These are phyloP conservation scores for Tothia fuscella DNA, from an alignment of 2,329 filamentous ascomycete species.

Conservation along the genomic window DNA sequence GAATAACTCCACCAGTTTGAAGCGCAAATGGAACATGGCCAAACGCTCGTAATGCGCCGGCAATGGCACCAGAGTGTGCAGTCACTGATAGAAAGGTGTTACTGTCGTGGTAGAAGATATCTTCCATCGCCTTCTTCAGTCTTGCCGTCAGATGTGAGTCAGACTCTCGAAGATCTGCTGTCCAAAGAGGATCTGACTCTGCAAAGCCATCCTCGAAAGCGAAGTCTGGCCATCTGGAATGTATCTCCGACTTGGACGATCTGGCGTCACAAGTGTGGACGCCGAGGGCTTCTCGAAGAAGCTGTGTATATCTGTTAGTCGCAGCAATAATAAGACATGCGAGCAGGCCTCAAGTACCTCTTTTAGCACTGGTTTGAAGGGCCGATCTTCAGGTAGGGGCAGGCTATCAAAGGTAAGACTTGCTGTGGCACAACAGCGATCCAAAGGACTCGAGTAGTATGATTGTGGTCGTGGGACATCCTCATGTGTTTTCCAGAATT, in stretches of 20 bases:
- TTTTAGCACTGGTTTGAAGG: constrained; percentile 50
- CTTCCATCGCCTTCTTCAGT: constrained; percentile 34
- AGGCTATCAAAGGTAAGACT: constrained; percentile 48
- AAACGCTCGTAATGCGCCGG: constrained; percentile 42
- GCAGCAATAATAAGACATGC: neutral
- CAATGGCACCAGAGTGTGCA: constrained; percentile 47
- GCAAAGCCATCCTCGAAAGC: constrained; percentile 49
- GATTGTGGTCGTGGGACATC: constrained; percentile 49
- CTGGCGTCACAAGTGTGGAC: constrained; percentile 59
- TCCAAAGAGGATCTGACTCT: constrained; percentile 46
- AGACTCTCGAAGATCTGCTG: constrained; percentile 36
- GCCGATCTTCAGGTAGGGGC: constrained; percentile 35
- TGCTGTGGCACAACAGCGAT: constrained; percentile 51
- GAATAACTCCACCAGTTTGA: constrained; percentile 56
- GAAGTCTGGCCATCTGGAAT: constrained; percentile 39
- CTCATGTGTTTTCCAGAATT: constrained; percentile 44
- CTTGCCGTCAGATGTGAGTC: constrained; percentile 39
- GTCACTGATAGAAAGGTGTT: constrained; percentile 42
- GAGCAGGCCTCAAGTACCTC: constrained; percentile 27
- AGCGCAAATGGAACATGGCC: constrained; percentile 51
- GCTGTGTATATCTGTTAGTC: constrained; percentile 12
- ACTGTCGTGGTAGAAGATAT: constrained; percentile 38
- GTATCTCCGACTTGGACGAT: constrained; percentile 42
- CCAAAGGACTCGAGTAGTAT: constrained; percentile 54
- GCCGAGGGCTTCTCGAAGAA: constrained; percentile 53